A percentile compares a stretch with the other conserved stretches of the same genome.
phyloP scores from a whole-genome alignment of 176 grass and related monocot species.

The Chrysopogon serrulatus region DNA sequence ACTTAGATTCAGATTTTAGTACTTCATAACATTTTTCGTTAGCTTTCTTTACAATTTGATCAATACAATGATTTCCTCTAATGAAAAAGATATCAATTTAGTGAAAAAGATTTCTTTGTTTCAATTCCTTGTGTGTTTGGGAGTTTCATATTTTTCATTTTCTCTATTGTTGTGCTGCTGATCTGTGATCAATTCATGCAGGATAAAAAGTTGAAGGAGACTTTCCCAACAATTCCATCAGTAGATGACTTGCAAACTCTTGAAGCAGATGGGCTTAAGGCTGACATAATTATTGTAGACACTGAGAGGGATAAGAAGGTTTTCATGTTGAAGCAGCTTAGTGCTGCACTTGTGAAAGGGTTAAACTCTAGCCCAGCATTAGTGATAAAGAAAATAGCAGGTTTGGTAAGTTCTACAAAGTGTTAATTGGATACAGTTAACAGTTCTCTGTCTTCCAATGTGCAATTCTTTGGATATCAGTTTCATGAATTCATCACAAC shows the following conservation, averaged over 20 bases:
- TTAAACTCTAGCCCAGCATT: slow-evolving; percentile 78
- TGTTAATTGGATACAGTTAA: not conserved
- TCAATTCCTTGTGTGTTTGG: slow-evolving; percentile 6
- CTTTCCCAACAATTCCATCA: slow-evolving; percentile 72
- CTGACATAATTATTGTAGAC: slow-evolving; percentile 90
- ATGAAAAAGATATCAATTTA: not conserved
- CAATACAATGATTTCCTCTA: not conserved
- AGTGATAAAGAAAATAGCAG: slow-evolving; percentile 97
- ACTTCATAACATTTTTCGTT: not conserved
- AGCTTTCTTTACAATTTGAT: slow-evolving; percentile 6
- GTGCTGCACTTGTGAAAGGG: slow-evolving; percentile 79
- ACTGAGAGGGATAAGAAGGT: slow-evolving; percentile 93
- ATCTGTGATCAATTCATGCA: slow-evolving; percentile 41
- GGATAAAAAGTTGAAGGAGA: slow-evolving; percentile 96
- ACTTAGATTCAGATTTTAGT: not conserved
- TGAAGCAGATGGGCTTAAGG: slow-evolving; percentile 76
- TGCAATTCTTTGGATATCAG: slow-evolving; percentile 8
- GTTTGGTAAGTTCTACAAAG: slow-evolving; percentile 73
- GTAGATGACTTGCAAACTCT: slow-evolving; percentile 67
- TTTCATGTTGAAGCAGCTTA: slow-evolving; percentile 95
- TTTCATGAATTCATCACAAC: not conserved
- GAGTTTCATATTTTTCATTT: slow-evolving; percentile 7
- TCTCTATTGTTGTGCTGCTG: not conserved
- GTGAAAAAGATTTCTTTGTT: not conserved
- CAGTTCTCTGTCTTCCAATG: slow-evolving; percentile 6